Base-by-base conservation (phyloP, 1,139 yeast genomes). In the Dujonia santamariae region DNA sequence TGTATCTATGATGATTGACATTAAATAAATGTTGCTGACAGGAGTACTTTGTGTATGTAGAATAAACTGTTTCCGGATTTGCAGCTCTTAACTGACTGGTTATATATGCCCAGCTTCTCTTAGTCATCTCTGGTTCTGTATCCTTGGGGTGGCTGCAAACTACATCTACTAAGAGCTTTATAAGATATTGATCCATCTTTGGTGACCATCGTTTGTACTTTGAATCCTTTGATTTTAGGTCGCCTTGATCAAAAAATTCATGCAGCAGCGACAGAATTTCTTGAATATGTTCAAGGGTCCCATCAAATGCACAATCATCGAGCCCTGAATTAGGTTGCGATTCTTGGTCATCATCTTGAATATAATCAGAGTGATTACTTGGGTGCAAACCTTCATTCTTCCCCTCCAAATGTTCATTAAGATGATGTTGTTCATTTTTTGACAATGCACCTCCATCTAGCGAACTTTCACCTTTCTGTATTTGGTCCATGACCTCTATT, bases 141-240 rank as follows among this genome's bases (percentile, higher is more conserved):
- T 57, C 64, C 37, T 59, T 53, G 2, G 59, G 59, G 40, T 47
- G 63, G 36, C 64, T 57, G 43, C 63, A 70, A 2, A 62, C 68
- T 11, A 64, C 63, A 39, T 64, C 69, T 4, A 63, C 54, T 11
- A 65, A 46, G 15, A 65, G 43, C 35, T 56, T 59, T 30, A 65
- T 52, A 18, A 65, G 48, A 37, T 41, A 60, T 38, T 59, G 66
- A 40, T 65, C 72, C 71, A 65, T 65, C 27, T 52, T 53, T 1
- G 71, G 67, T 0, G 68, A 53, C 72, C 72, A 65, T 43, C 72
- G 39, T 32, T 61, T 55, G 45, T 65, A 65, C 39, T 65, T 65
- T 7, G 71, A 59, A 32, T 62, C 68, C 31, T 55, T 53, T 4
- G 66, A 58, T 41, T 64, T 64, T 40, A 62, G 45, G 36, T 63